Conservation (phyloP, 768 basidiomycete genomes). For the Pisolithus orientalis region DNA sequence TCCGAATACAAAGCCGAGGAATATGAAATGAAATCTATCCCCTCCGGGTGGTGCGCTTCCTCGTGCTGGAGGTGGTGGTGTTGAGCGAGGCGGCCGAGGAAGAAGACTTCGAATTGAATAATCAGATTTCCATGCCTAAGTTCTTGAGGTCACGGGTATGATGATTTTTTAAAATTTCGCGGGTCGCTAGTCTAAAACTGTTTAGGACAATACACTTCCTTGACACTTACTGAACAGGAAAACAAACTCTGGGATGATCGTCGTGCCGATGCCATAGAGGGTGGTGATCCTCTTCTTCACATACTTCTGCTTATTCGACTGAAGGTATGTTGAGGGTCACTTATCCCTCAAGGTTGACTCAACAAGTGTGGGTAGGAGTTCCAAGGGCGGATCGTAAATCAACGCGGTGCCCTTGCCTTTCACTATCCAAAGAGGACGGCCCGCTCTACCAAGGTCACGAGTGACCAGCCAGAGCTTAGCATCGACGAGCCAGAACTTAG, state of each 20-base stretch:
- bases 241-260: slow-evolving; percentile 74
- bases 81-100: slow-evolving; percentile 73
- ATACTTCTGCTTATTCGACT: slow-evolving; percentile 88
- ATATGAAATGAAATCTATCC: slow-evolving; percentile 83
- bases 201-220: background rate
- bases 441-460: slow-evolving; percentile 47
- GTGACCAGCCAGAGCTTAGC: slow-evolving; percentile 74
- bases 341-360: slow-evolving; percentile 64
- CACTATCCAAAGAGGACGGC: slow-evolving; percentile 66
- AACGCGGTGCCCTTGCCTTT: slow-evolving; percentile 88
- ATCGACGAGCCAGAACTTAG: slow-evolving; percentile 82
- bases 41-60: slow-evolving; percentile 88
- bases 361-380: slow-evolving; percentile 87
- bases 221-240: slow-evolving; percentile 51
- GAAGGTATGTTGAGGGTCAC: slow-evolving; percentile 42
- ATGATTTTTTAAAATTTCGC: background rate
- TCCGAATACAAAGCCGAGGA: slow-evolving; percentile 83
- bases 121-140: slow-evolving; percentile 78
- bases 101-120: slow-evolving; percentile 66
- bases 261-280: slow-evolving; percentile 51
- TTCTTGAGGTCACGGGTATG: slow-evolving; percentile 67
- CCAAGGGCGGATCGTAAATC: slow-evolving; percentile 85
- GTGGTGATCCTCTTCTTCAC: slow-evolving; percentile 53
- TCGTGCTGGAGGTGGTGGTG: slow-evolving; percentile 77
- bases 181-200: background rate